Evolutionary conservation across 169 alveolate species (phyloP).

Genomic region (Hepatocystis sp.): DNA sequence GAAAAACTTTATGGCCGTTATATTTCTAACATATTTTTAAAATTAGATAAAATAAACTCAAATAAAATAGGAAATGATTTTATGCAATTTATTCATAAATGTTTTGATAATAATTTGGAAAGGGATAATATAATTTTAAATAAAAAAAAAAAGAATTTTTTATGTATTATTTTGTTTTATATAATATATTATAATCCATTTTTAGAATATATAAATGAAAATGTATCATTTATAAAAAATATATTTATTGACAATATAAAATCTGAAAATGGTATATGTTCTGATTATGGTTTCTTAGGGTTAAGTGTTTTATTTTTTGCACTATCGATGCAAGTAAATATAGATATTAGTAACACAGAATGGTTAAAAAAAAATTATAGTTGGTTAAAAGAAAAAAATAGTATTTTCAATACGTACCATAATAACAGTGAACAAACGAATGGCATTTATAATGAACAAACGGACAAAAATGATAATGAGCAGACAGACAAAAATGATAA

Average conservation of each 20-base stretch:
- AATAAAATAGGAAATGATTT: constrained; percentile 22
- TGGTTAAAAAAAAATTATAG: not conserved
- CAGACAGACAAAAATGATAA: too few species aligned
- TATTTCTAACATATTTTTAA: constrained; percentile 48
- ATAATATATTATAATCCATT: constrained; percentile 54
- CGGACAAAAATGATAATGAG: not conserved
- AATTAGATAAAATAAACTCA: constrained; percentile 20
- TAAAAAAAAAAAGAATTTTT: constrained; percentile 11
- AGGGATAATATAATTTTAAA: too few species aligned
- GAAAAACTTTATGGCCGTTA: constrained; percentile 54
- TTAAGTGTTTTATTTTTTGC: constrained; percentile 58
- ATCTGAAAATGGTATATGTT: constrained; percentile 38
- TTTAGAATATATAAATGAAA: constrained; percentile 24
- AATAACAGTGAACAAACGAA: not conserved
- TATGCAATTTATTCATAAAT: constrained; percentile 6
- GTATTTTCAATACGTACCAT: not conserved
- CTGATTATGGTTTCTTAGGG: constrained; percentile 47
- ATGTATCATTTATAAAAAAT: constrained; percentile 3
- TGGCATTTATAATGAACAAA: too few species aligned
- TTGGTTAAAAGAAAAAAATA: not conserved
- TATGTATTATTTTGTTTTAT: constrained; percentile 53
- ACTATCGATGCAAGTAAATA: constrained; percentile 23
- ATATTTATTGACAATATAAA: constrained; percentile 17
- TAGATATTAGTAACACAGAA: constrained; percentile 19
- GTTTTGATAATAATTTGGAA: not conserved